Evolutionary conservation across 768 basidiomycete species (phyloP).

Genomic region (Suillus luteus): DNA sequence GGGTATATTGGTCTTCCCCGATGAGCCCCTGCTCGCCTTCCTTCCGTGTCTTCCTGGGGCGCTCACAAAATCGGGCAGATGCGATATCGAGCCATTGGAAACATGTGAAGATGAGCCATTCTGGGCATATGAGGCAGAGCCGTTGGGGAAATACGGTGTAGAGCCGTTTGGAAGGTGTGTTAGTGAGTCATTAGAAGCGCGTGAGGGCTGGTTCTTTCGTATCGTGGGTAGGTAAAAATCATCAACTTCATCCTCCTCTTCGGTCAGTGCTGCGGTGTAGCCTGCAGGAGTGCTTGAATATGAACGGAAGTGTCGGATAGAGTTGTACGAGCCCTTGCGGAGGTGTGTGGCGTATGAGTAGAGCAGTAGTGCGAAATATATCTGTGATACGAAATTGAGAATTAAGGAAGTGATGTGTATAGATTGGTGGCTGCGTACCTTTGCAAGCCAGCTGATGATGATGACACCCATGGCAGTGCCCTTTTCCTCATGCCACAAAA

Average conservation of each 20-base stretch:
- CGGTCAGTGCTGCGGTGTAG: conserved; percentile 35
- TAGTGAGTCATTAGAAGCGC: neutral
- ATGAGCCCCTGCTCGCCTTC: conserved; percentile 27
- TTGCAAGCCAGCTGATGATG: conserved; percentile 80
- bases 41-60: conserved; percentile 44
- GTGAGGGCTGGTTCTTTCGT: conserved; percentile 38
- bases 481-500: conserved; percentile 90
- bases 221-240: conserved; percentile 71
- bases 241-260: conserved; percentile 65
- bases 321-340: conserved; percentile 86
- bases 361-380: conserved; percentile 87
- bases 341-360: conserved; percentile 95
- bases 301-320: conserved; percentile 53
- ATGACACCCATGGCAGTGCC: conserved; percentile 77
- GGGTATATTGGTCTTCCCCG: conserved; percentile 35
- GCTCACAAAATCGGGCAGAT: conserved; percentile 65
- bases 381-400: conserved; percentile 42
- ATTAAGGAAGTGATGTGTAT: neutral
- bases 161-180: conserved; percentile 8
- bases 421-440: conserved; percentile 53
- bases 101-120: conserved; percentile 4
- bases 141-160: neutral
- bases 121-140: neutral
- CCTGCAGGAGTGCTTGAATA: conserved; percentile 23
- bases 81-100: conserved; percentile 46